phyloP scores from a whole-genome alignment of 2,329 filamentous ascomycete genomes.

The Beauveria varroae region DNA sequence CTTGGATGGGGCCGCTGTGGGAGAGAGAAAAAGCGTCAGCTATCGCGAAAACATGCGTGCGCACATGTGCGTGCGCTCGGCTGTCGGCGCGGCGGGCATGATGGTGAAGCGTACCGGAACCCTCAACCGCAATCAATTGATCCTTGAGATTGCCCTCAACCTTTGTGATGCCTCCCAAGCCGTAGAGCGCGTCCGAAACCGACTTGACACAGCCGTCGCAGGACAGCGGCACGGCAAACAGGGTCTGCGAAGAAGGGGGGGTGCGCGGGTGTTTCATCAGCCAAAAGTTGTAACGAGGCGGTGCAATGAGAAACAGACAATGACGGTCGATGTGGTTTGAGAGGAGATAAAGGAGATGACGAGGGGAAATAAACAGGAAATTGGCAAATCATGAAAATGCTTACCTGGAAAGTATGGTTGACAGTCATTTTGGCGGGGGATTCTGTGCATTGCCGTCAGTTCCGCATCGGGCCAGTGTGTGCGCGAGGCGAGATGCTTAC shows the following conservation, averaged over 20 bases:
- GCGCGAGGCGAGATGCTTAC: background rate
- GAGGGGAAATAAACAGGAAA: constrained; percentile 5
- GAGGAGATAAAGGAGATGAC: background rate
- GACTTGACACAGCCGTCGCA: constrained; percentile 85
- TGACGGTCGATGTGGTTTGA: background rate
- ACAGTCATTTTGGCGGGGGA: constrained; percentile 32
- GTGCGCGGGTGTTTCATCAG: constrained; percentile 10
- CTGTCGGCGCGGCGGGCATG: background rate
- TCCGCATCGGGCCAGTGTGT: background rate
- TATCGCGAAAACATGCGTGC: background rate
- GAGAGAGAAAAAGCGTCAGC: background rate
- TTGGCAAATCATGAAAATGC: background rate
- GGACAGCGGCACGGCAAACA: constrained; percentile 90
- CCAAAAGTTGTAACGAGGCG: constrained; percentile 7
- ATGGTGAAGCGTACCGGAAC: constrained; percentile 52
- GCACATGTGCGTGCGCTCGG: background rate
- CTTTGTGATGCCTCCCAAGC: constrained; percentile 71
- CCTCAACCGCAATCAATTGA: constrained; percentile 77
- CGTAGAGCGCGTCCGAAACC: constrained; percentile 70
- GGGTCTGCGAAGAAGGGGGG: constrained; percentile 51
- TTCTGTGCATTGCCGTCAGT: background rate
- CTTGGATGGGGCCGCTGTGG: constrained; percentile 68
- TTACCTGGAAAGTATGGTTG: constrained; percentile 40
- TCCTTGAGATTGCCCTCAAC: constrained; percentile 76
- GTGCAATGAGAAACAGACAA: constrained; percentile 12